Conservation (phyloP, 169 alveolate species). For the Plasmodium sp. region DNA sequence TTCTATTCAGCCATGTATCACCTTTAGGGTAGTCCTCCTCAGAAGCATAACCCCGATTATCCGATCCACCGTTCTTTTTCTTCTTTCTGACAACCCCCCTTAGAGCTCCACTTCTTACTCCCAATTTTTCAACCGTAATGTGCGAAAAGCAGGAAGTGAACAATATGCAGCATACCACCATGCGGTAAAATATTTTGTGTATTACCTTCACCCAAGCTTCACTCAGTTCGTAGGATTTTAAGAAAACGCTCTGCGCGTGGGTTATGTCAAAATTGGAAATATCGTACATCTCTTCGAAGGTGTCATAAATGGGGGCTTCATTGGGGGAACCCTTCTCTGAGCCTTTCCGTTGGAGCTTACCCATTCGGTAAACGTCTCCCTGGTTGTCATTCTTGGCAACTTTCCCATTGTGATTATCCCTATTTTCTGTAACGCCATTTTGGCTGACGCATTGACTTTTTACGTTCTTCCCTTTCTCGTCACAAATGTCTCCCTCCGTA, state of each 20-base stretch:
- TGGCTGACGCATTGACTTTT: neutral
- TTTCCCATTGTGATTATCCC: neutral
- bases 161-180: slow-evolving; percentile 52
- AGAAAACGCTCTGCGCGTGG: neutral
- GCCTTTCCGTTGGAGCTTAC: neutral
- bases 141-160: slow-evolving; percentile 26
- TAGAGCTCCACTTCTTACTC: neutral
- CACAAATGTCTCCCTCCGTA: neutral
- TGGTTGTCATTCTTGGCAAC: neutral
- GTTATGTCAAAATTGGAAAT: slow-evolving; percentile 4
- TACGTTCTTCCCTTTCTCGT: neutral
- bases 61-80: neutral
- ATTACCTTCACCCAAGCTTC: slow-evolving; percentile 48
- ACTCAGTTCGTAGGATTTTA: slow-evolving; percentile 20
- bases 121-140: neutral
- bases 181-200: slow-evolving; percentile 49
- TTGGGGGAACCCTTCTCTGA: neutral
- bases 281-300: slow-evolving; percentile 55
- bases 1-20: neutral
- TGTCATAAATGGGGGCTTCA: neutral
- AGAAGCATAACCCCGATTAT: neutral
- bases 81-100: neutral
- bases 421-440: neutral
- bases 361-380: neutral
- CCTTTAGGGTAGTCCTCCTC: neutral